These are phyloP conservation scores for Solanum pimpinellifolium DNA, from an alignment of 257 asterid genomes.

Conservation along the genomic window DNA sequence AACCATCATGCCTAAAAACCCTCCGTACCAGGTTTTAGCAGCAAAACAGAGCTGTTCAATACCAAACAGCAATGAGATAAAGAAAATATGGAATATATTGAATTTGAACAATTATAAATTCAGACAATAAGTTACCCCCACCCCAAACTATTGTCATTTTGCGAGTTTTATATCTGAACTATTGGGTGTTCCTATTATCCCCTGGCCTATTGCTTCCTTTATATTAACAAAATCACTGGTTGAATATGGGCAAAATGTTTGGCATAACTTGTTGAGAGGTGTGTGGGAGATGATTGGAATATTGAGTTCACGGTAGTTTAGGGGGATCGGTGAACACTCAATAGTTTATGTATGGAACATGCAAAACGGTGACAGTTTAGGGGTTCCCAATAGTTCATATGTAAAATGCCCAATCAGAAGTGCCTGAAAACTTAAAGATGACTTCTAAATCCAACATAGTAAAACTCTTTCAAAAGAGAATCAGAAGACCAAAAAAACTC, in stretches of 20 bases:
- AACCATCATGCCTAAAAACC: conserved; percentile 84
- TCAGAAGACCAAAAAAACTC: background rate
- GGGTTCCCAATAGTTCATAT: background rate
- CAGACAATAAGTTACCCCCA: background rate
- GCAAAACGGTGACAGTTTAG: background rate
- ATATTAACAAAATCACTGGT: background rate
- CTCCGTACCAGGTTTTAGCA: conserved; percentile 88
- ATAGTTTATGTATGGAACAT: background rate
- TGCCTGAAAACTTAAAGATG: background rate
- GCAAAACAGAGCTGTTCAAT: conserved; percentile 70
- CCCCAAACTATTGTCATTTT: background rate
- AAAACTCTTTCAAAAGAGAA: background rate
- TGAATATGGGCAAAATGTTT: background rate
- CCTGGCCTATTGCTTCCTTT: background rate
- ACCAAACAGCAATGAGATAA: background rate
- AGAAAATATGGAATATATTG: background rate
- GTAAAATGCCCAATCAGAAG: background rate
- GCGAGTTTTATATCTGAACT: background rate
- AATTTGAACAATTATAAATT: background rate
- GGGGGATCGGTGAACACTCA: background rate
- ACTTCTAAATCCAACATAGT: background rate
- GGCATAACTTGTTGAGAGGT: background rate
- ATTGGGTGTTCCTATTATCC: background rate
- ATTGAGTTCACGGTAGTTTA: background rate
- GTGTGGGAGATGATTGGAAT: background rate